These are phyloP conservation scores for Tephrocybe sp. DNA, from an alignment of 768 basidiomycete genomes.

Conservation along the genomic window DNA sequence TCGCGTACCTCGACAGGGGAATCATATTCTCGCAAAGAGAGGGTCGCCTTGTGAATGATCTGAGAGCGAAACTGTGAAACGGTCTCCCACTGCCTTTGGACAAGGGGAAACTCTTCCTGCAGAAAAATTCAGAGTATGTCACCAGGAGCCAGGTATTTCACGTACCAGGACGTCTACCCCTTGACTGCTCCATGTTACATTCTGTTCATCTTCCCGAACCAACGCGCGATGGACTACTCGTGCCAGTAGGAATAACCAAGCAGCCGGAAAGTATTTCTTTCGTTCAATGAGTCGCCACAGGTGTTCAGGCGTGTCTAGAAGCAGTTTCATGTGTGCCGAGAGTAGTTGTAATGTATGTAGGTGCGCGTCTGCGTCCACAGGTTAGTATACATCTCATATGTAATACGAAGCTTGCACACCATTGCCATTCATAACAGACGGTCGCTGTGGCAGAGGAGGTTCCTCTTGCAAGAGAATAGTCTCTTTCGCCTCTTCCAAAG, in stretches of 20 bases:
- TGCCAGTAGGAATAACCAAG: conserved; percentile 85
- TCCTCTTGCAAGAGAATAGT: conserved; percentile 50
- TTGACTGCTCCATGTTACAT: conserved; percentile 57
- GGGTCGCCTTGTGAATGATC: conserved; percentile 84
- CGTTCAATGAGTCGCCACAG: conserved; percentile 85
- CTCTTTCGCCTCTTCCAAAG: conserved; percentile 61
- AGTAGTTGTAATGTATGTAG: conserved; percentile 69
- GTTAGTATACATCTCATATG: background rate
- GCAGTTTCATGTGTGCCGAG: conserved; percentile 88
- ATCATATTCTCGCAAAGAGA: conserved; percentile 66
- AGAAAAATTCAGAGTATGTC: background rate
- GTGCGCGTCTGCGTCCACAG: conserved; percentile 52
- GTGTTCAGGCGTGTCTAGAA: conserved; percentile 90
- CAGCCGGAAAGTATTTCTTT: conserved; percentile 77
- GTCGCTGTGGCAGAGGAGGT: conserved; percentile 41
- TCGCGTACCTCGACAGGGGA: conserved; percentile 50
- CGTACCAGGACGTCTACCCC: conserved; percentile 66
- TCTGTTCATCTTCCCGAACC: conserved; percentile 60
- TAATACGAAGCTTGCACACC: conserved; percentile 32
- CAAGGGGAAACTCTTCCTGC: conserved; percentile 84
- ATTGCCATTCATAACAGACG: conserved; percentile 35
- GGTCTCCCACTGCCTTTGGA: conserved; percentile 92
- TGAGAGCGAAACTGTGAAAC: conserved; percentile 86
- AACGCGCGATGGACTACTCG: conserved; percentile 83
- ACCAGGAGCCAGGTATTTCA: conserved; percentile 2